Conservation (phyloP, 768 basidiomycete species). For the Leccinum disarticulatum region DNA sequence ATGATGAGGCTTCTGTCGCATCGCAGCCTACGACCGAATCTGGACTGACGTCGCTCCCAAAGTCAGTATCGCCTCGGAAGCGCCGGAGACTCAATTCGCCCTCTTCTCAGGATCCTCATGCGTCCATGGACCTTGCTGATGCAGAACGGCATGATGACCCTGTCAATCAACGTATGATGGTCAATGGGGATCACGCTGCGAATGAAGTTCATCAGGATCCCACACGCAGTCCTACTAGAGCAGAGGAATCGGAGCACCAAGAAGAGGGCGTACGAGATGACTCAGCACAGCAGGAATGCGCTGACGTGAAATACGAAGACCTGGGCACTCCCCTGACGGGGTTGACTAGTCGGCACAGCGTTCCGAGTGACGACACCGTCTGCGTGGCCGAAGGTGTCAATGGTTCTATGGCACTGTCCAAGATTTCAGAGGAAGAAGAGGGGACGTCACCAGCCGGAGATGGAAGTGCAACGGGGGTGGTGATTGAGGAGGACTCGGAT, state of each 20-base stretch:
- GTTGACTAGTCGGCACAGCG: constrained; percentile 51
- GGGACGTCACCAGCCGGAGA: constrained; percentile 2
- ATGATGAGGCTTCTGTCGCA: constrained; percentile 4
- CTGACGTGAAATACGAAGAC: constrained; percentile 53
- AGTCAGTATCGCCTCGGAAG: constrained; percentile 38
- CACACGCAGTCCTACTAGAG: neutral
- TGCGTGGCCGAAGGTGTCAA: constrained; percentile 36
- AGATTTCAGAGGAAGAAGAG: constrained; percentile 23
- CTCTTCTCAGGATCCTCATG: constrained; percentile 21
- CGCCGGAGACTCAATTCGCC: constrained; percentile 45
- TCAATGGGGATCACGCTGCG: constrained; percentile 18
- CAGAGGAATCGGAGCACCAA: constrained; percentile 1
- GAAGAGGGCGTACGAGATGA: constrained; percentile 6
- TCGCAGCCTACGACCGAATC: constrained; percentile 7
- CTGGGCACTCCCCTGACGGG: constrained; percentile 50
- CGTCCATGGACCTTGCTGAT: constrained; percentile 7
- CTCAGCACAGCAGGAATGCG: constrained; percentile 11
- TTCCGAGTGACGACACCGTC: constrained; percentile 59
- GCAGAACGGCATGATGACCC: constrained; percentile 4
- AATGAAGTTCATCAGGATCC: constrained; percentile 18
- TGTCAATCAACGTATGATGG: constrained; percentile 8
- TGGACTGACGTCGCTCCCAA: constrained; percentile 15
- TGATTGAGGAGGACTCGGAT: constrained; percentile 33
- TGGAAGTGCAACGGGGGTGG: constrained; percentile 9
- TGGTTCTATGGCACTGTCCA: constrained; percentile 30